Percentiles rank a stretch among this genome's conserved stretches.
Conservation (phyloP, 2,329 filamentous ascomycete species). For the Aspergillus viridinutans region DNA sequence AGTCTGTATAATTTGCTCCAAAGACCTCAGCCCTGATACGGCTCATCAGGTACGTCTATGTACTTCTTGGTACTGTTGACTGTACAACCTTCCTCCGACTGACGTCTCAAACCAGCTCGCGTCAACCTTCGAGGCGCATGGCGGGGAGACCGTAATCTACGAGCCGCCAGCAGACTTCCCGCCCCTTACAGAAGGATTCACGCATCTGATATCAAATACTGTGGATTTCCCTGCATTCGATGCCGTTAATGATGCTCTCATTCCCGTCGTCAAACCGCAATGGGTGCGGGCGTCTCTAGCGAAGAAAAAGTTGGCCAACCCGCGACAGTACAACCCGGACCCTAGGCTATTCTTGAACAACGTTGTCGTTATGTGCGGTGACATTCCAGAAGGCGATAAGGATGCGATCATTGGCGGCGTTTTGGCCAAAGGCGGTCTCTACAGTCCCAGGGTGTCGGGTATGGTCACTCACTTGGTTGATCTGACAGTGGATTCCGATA, state of each 20-base stretch:
- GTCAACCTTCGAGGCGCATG: slow-evolving; percentile 44
- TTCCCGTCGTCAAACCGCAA: slow-evolving; percentile 74
- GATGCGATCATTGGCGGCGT: slow-evolving; percentile 90
- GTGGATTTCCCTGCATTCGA: slow-evolving; percentile 90
- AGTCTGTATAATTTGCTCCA: slow-evolving; percentile 44
- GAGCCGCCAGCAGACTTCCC: slow-evolving; percentile 33
- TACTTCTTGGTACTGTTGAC: neutral
- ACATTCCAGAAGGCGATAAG: slow-evolving; percentile 79
- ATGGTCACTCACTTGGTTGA: slow-evolving; percentile 87
- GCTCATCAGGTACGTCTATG: slow-evolving; percentile 37
- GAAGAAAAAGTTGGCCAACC: slow-evolving; percentile 67
- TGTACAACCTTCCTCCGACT: slow-evolving; percentile 1
- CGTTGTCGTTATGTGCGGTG: slow-evolving; percentile 75
- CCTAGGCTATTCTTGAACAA: slow-evolving; percentile 85
- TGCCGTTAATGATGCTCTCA: slow-evolving; percentile 68
- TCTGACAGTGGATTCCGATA: slow-evolving; percentile 68
- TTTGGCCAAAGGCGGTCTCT: slow-evolving; percentile 81
- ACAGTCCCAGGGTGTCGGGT: slow-evolving; percentile 66
- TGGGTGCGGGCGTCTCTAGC: slow-evolving; percentile 73
- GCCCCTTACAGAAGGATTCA: slow-evolving; percentile 45
- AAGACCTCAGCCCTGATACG: slow-evolving; percentile 34
- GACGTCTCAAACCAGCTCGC: slow-evolving; percentile 38
- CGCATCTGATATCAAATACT: slow-evolving; percentile 68
- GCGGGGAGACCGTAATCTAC: slow-evolving; percentile 46
- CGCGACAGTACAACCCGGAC: slow-evolving; percentile 84